phyloP scores from a whole-genome alignment of 768 basidiomycete species.

The Nevesoporus exiguus region DNA sequence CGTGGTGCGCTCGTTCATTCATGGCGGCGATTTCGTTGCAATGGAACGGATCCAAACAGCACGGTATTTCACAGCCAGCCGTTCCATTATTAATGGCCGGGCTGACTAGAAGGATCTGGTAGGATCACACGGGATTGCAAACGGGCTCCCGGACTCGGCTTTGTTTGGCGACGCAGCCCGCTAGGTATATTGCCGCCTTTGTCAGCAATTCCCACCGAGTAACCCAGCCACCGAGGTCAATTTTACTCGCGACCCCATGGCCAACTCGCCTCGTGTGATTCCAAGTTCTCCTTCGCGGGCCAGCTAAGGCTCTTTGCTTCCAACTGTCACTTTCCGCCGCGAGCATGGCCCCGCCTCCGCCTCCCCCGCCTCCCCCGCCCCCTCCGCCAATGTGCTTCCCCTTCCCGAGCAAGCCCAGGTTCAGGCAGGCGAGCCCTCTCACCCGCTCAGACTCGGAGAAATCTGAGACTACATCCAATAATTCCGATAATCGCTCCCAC shows the following conservation, averaged over 20 bases:
- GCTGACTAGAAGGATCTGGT: slow-evolving; percentile 8
- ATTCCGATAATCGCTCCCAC: slow-evolving; percentile 26
- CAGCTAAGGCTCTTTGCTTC: slow-evolving; percentile 18
- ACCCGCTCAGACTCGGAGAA: slow-evolving; percentile 39
- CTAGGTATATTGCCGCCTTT: slow-evolving; percentile 19
- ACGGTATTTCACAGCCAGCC: slow-evolving; percentile 12
- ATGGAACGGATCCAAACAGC: slow-evolving; percentile 14
- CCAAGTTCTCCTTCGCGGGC: slow-evolving; percentile 14
- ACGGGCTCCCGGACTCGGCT: slow-evolving; percentile 14
- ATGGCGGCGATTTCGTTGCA: slow-evolving; percentile 1
- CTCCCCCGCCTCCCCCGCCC: slow-evolving; percentile 49
- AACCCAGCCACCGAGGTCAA: slow-evolving; percentile 12
- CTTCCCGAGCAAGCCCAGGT: slow-evolving; percentile 36
- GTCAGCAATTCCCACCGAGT: slow-evolving; percentile 23
- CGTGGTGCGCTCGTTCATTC: slow-evolving; percentile 5
- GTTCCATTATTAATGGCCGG: slow-evolving; percentile 11
- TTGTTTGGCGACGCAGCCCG: slow-evolving; percentile 21
- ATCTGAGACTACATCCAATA: slow-evolving; percentile 42
- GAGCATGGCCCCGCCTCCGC: slow-evolving; percentile 44
- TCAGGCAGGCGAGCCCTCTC: slow-evolving; percentile 30
- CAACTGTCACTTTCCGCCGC: slow-evolving; percentile 20
- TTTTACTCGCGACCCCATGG: slow-evolving; percentile 25
- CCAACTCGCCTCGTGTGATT: slow-evolving; percentile 29
- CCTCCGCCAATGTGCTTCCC: slow-evolving; percentile 60
- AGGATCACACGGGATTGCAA: slow-evolving; percentile 22